Conservation (phyloP, 2,329 filamentous ascomycete genomes). For the Exophiala sp. region DNA sequence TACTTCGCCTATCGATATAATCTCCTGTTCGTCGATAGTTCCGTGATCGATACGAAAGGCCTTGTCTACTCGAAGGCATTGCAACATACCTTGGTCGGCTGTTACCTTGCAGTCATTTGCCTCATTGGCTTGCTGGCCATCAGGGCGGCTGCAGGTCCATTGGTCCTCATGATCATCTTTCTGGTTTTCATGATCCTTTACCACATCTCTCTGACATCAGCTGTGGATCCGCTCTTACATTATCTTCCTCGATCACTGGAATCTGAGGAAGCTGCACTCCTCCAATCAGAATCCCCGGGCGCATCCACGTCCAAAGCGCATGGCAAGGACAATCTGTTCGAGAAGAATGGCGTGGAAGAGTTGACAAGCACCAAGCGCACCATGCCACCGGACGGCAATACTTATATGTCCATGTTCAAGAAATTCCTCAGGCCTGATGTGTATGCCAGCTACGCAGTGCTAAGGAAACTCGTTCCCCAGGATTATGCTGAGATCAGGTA, state of each 20-base stretch:
- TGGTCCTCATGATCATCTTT: slow-evolving; percentile 73
- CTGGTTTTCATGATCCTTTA: slow-evolving; percentile 72
- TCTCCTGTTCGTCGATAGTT: slow-evolving; percentile 79
- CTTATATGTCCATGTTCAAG: slow-evolving; percentile 31
- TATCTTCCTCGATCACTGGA: slow-evolving; percentile 74
- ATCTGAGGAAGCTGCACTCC: slow-evolving; percentile 52
- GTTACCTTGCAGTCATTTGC: slow-evolving; percentile 79
- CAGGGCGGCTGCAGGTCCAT: slow-evolving; percentile 59
- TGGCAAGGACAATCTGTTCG: slow-evolving; percentile 18
- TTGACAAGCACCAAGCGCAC: slow-evolving; percentile 21
- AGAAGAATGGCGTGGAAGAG: slow-evolving; percentile 24
- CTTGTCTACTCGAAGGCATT: slow-evolving; percentile 83
- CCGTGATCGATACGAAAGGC: slow-evolving; percentile 80
- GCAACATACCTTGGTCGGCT: slow-evolving; percentile 76
- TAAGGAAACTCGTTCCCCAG: slow-evolving; percentile 67
- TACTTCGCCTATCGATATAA: slow-evolving; percentile 91
- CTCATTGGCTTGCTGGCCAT: slow-evolving; percentile 81
- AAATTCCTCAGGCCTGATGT: slow-evolving; percentile 73
- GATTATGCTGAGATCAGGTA: slow-evolving; percentile 58
- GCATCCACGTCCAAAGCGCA: neutral
- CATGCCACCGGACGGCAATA: slow-evolving; percentile 2
- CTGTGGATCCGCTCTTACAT: slow-evolving; percentile 70
- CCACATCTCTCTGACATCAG: slow-evolving; percentile 67
- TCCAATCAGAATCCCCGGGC: slow-evolving; percentile 23
- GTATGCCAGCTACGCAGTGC: slow-evolving; percentile 67